Evolutionary conservation across 306 rosid species (phyloP).

Genomic region (Comarum palustre): DNA sequence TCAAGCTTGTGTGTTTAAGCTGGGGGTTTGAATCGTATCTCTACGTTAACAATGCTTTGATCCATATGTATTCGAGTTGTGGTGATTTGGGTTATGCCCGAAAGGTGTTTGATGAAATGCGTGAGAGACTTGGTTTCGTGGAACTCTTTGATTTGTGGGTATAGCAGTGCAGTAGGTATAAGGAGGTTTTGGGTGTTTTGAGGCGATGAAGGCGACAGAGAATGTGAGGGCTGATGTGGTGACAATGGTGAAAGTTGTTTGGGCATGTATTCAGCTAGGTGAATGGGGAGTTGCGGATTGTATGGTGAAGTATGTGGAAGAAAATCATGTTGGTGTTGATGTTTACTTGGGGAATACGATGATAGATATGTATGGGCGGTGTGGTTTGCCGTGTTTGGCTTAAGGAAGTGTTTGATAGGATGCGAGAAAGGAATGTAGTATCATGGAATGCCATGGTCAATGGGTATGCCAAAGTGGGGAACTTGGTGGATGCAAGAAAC

Average conservation of each 20-base stretch:
- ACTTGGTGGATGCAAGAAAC: slow-evolving; percentile 44
- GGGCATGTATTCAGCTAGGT: slow-evolving; percentile 54
- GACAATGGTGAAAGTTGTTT: slow-evolving; percentile 71
- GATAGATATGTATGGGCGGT: slow-evolving; percentile 71
- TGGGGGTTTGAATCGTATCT: slow-evolving; percentile 55
- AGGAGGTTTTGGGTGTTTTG: slow-evolving; percentile 56
- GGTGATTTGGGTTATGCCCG: slow-evolving; percentile 46
- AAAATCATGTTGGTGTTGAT: slow-evolving; percentile 44
- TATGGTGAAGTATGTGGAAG: slow-evolving; percentile 54
- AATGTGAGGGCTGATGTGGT: slow-evolving; percentile 58
- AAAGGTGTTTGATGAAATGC: slow-evolving; percentile 68
- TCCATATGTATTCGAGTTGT: slow-evolving; percentile 42
- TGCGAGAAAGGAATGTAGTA: slow-evolving; percentile 55
- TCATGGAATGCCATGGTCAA: slow-evolving; percentile 79
- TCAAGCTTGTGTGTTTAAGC: slow-evolving; percentile 49
- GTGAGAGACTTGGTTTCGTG: slow-evolving; percentile 75
- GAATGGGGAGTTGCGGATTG: slow-evolving; percentile 57
- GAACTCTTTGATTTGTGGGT: slow-evolving; percentile 83
- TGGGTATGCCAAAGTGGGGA: slow-evolving; percentile 54
- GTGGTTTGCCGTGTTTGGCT: slow-evolving; percentile 51
- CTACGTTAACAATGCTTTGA: slow-evolving; percentile 64
- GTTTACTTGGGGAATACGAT: slow-evolving; percentile 74
- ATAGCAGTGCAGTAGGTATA: slow-evolving; percentile 45
- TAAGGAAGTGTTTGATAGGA: slow-evolving; percentile 53
- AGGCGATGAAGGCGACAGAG: slow-evolving; percentile 42